phyloP scores from a whole-genome alignment of 31 red algal genomes.

The Odonthalia washingtoniensis region DNA sequence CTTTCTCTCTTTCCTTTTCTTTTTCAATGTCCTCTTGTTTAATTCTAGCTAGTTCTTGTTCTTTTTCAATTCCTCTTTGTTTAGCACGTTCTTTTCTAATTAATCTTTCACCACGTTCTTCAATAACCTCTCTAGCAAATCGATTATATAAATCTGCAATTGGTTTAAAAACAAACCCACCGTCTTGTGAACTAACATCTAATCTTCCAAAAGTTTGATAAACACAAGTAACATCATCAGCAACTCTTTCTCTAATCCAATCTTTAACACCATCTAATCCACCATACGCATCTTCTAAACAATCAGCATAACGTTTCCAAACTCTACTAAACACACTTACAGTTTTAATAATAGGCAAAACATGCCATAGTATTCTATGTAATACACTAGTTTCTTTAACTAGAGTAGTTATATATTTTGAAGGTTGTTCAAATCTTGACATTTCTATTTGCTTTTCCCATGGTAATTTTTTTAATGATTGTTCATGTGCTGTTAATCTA shows the following conservation, averaged over 20 bases:
- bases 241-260: slow-evolving; percentile 70
- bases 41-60: too few species aligned
- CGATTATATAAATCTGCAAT: slow-evolving; percentile 46
- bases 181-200: slow-evolving; percentile 47
- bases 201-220: slow-evolving; percentile 49
- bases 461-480: slow-evolving; percentile 63
- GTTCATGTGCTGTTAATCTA: slow-evolving; percentile 72
- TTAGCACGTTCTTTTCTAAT: background rate
- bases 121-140: slow-evolving; percentile 64
- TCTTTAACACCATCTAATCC: slow-evolving; percentile 64
- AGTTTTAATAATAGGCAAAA: slow-evolving; percentile 64
- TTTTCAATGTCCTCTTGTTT: background rate
- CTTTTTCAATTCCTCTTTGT: slow-evolving; percentile 1
- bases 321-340: slow-evolving; percentile 63
- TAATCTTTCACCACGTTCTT: slow-evolving; percentile 1
- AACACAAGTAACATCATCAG: slow-evolving; percentile 66
- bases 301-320: slow-evolving; percentile 61
- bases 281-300: slow-evolving; percentile 63
- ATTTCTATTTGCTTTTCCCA: slow-evolving; percentile 72
- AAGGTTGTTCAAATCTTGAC: slow-evolving; percentile 72
- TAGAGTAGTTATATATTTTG: slow-evolving; percentile 63
- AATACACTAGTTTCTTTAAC: slow-evolving; percentile 78
- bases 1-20: background rate
- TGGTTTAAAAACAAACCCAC: slow-evolving; percentile 39
- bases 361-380: slow-evolving; percentile 76